Percentiles rank a stretch among this genome's conserved stretches.
Conservation (phyloP, 1,284 basidiomycete genomes). For the Paramarasmius palmivorus region DNA sequence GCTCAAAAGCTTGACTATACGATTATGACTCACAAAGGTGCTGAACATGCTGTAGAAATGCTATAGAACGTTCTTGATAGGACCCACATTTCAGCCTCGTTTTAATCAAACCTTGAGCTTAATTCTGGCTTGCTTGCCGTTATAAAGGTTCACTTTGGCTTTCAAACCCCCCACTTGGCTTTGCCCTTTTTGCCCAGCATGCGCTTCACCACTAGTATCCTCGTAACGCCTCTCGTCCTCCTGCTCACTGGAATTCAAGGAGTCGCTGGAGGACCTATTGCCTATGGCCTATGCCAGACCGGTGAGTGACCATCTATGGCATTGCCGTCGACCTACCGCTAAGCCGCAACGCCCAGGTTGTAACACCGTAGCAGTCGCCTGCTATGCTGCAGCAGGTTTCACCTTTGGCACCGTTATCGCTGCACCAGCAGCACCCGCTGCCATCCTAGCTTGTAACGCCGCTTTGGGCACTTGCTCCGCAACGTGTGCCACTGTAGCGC, state of each 20-base stretch:
- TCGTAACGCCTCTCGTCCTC: conserved; percentile 15
- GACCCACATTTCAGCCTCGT: too few species aligned
- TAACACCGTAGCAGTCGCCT: conserved; percentile 49
- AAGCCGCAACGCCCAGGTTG: conserved; percentile 43
- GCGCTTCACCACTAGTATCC: conserved; percentile 10
- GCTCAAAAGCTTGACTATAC: too few species aligned
- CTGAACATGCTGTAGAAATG: too few species aligned
- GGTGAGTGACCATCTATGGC: conserved; percentile 28
- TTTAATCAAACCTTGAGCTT: too few species aligned
- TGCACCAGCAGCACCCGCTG: conserved; percentile 39
- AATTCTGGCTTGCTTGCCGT: too few species aligned
- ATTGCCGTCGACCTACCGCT: neutral
- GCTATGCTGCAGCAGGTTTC: conserved; percentile 53
- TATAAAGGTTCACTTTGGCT: too few species aligned
- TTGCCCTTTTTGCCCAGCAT: neutral
- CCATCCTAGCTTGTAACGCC: conserved; percentile 49
- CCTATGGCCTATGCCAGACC: conserved; percentile 50
- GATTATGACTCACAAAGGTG: too few species aligned
- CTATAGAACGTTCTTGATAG: too few species aligned
- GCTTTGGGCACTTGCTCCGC: conserved; percentile 48
- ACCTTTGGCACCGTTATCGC: conserved; percentile 51
- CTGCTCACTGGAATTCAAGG: conserved; percentile 7
- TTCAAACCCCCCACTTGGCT: too few species aligned
- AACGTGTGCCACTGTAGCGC: conserved; percentile 34
- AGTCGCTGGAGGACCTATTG: conserved; percentile 37